A percentile compares a stretch with the other conserved stretches of the same genome.
Conservation (phyloP, 2,329 filamentous ascomycete genomes). For the Phyllosticta capitalensis region DNA sequence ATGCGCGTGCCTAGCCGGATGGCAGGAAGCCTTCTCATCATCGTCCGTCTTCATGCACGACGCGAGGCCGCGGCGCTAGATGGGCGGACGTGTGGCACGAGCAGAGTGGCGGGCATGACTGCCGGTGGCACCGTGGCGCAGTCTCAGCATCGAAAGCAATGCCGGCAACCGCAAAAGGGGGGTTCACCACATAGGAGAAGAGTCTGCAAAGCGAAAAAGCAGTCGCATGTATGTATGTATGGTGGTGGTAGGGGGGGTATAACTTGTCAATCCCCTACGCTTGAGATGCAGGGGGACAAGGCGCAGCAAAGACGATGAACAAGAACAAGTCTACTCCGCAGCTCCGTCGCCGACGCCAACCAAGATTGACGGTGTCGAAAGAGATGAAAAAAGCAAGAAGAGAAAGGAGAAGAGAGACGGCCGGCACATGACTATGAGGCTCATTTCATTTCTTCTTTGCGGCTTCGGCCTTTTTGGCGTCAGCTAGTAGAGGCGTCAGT, state of each 20-base stretch:
- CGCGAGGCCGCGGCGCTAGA: neutral
- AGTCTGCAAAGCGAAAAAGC: neutral
- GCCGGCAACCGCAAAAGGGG: neutral
- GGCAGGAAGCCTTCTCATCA: neutral
- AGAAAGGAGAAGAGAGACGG: neutral
- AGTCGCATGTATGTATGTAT: neutral
- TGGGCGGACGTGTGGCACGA: neutral
- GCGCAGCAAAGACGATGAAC: constrained; percentile 1
- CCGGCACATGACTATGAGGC: neutral
- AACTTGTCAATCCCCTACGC: neutral
- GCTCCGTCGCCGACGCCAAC: constrained; percentile 1
- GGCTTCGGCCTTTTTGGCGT: constrained; percentile 18
- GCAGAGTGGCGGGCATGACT: neutral
- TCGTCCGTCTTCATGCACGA: neutral
- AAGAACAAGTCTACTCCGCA: constrained; percentile 7
- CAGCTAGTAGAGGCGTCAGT: constrained; percentile 17
- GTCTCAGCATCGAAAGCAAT: neutral
- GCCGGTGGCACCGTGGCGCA: neutral
- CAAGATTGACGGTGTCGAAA: neutral
- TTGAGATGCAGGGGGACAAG: constrained; percentile 2
- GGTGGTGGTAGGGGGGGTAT: neutral
- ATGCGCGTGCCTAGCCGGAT: neutral
- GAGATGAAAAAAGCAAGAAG: neutral
- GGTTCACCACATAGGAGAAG: neutral
- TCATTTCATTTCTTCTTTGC: constrained; percentile 7